Percentiles rank a stretch among this genome's conserved stretches.
Evolutionary conservation across 2,329 filamentous ascomycete genomes (phyloP).

Genomic region (Colletotrichum sp.): DNA sequence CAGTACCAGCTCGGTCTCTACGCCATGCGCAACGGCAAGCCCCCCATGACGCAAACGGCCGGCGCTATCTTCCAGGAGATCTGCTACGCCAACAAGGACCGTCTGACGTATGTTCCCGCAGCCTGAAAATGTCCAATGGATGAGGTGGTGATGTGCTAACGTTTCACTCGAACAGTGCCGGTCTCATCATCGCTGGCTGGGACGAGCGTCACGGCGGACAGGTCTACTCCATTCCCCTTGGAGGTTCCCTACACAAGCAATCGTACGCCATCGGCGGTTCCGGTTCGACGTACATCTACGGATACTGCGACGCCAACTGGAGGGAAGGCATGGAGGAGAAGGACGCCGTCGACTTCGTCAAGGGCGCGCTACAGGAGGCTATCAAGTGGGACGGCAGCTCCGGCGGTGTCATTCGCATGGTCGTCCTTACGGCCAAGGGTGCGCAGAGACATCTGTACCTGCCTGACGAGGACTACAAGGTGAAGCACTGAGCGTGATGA

Average conservation of each 20-base stretch:
- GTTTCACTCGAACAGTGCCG: conserved; percentile 60
- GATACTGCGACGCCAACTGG: conserved; percentile 98
- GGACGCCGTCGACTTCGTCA: conserved; percentile 91
- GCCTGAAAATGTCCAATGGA: background rate
- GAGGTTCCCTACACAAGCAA: conserved; percentile 97
- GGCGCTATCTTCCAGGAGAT: conserved; percentile 97
- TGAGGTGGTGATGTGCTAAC: background rate
- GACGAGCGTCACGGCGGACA: conserved; percentile 94
- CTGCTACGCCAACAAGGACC: conserved; percentile 97
- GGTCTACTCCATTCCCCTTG: conserved; percentile 96
- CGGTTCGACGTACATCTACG: conserved; percentile 99
- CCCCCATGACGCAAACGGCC: conserved; percentile 92
- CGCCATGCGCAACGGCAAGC: conserved; percentile 85
- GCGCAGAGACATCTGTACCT: conserved; percentile 94
- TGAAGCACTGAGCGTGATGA: conserved; percentile 53
- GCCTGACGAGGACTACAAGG: conserved; percentile 87
- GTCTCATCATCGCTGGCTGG: conserved; percentile 98
- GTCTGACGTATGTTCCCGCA: conserved; percentile 69
- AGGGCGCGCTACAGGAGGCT: conserved; percentile 86
- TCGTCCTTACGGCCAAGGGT: conserved; percentile 88
- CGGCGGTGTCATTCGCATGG: conserved; percentile 96
- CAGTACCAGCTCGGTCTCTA: conserved; percentile 96
- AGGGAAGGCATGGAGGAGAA: conserved; percentile 91
- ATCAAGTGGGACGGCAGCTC: conserved; percentile 99
- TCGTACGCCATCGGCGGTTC: conserved; percentile 94